A percentile compares a stretch with the other conserved stretches of the same genome.
Evolutionary conservation across 78 protist species (phyloP).

Genomic region (Dictyostelium capitatum): DNA sequence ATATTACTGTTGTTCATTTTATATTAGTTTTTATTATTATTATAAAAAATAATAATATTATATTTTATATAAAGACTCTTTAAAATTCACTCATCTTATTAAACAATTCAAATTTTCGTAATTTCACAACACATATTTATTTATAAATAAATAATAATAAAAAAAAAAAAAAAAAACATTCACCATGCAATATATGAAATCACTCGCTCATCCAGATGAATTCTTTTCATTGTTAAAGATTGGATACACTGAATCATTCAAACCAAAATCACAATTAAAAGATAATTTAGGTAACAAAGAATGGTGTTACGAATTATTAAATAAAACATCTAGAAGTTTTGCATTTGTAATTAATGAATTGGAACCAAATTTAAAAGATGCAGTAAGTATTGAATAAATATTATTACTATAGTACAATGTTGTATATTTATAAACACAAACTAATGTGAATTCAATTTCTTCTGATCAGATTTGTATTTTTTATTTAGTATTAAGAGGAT

Average conservation of each 20-base stretch:
- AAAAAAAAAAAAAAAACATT: slow-evolving; percentile 1
- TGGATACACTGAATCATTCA: slow-evolving; percentile 69
- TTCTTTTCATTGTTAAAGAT: slow-evolving; percentile 62
- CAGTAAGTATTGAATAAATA: slow-evolving; percentile 83
- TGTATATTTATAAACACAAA: no score
- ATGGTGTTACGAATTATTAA: slow-evolving; percentile 80
- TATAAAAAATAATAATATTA: no score
- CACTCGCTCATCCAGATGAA: slow-evolving; percentile 65
- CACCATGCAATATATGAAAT: slow-evolving; percentile 62
- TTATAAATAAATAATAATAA: background rate
- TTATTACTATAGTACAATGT: no score
- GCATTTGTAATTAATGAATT: slow-evolving; percentile 90
- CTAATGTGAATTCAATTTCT: no score
- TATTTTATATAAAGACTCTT: no score
- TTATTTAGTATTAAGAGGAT: slow-evolving; percentile 96
- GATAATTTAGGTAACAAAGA: slow-evolving; percentile 41
- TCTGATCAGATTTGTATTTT: slow-evolving; percentile 94
- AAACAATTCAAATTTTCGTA: no score
- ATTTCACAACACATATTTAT: no score
- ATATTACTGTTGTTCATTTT: no score
- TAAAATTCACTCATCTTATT: no score
- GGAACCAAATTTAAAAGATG: slow-evolving; percentile 79
- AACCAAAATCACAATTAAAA: slow-evolving; percentile 36
- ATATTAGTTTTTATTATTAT: no score
- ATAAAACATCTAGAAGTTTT: slow-evolving; percentile 87